Evolutionary conservation across 345 rosid genomes (phyloP).

Genomic region (Pistacia integerrima): DNA sequence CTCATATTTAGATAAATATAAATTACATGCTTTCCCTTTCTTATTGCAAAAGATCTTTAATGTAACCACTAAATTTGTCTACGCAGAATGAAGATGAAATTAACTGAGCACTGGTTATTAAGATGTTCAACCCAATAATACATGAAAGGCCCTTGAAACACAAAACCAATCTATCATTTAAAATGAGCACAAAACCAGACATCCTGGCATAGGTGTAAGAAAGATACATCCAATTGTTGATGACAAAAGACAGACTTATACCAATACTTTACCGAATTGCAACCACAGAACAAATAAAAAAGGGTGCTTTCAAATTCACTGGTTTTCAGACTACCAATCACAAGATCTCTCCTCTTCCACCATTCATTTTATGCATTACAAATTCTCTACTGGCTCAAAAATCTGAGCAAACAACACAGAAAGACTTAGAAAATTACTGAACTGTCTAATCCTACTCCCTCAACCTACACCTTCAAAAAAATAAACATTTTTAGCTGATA

Average conservation of each 20-base stretch:
- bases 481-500: not conserved
- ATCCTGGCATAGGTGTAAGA: not conserved
- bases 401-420: not conserved
- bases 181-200: not conserved
- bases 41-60: not conserved
- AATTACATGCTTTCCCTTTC: not conserved
- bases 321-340: conserved; percentile 3
- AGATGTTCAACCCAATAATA: not conserved
- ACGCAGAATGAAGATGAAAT: not conserved
- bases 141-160: not conserved
- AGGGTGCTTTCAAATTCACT: conserved; percentile 7
- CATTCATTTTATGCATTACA: conserved; percentile 2
- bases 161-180: not conserved
- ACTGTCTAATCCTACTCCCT: not conserved
- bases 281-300: not conserved
- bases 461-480: not conserved
- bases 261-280: not conserved
- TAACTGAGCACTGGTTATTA: not conserved
- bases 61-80: not conserved
- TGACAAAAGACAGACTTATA: not conserved
- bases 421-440: not conserved
- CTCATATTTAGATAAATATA: not conserved
- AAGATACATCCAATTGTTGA: not conserved
- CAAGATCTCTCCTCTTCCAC: not conserved
- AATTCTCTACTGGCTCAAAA: conserved; percentile 9